Conservation (phyloP, 179 eudicot species). For the Beta corolliflora region DNA sequence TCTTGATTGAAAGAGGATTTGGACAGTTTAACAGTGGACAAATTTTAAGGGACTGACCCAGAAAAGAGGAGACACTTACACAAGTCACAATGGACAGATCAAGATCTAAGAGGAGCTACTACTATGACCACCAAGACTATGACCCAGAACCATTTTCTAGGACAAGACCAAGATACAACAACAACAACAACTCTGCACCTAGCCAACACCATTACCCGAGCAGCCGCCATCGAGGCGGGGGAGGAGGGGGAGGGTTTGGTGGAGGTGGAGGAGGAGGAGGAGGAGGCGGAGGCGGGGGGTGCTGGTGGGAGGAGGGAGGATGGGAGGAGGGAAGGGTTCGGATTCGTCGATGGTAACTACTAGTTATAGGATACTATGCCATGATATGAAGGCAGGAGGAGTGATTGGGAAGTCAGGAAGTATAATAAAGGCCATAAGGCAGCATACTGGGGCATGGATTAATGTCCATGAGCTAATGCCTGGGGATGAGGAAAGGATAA, state of each 20-base stretch:
- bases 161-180: slow-evolving; percentile 60
- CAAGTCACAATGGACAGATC: slow-evolving; percentile 64
- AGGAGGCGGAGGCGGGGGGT: slow-evolving; percentile 24
- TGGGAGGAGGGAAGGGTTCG: slow-evolving; percentile 52
- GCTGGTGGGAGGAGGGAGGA: slow-evolving; percentile 40
- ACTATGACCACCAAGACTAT: slow-evolving; percentile 73
- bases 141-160: slow-evolving; percentile 70
- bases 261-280: slow-evolving; percentile 45
- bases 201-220: slow-evolving; percentile 40
- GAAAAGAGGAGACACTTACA: not conserved
- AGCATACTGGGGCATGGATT: slow-evolving; percentile 95
- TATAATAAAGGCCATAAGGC: slow-evolving; percentile 84
- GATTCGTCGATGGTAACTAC: slow-evolving; percentile 78
- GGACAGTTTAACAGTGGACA: slow-evolving; percentile 23
- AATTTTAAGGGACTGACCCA: slow-evolving; percentile 8
- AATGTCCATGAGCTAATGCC: slow-evolving; percentile 80
- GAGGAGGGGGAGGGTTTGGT: slow-evolving; percentile 38
- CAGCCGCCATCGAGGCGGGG: slow-evolving; percentile 50
- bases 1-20: slow-evolving; percentile 2
- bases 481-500: slow-evolving; percentile 92
- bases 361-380: slow-evolving; percentile 78
- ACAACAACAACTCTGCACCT: slow-evolving; percentile 20
- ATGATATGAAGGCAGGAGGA: slow-evolving; percentile 77
- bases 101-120: slow-evolving; percentile 87
- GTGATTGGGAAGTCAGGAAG: slow-evolving; percentile 93